These are phyloP conservation scores for Pseudozyma thailandica DNA, from an alignment of 1,284 basidiomycete species.

Conservation along the genomic window DNA sequence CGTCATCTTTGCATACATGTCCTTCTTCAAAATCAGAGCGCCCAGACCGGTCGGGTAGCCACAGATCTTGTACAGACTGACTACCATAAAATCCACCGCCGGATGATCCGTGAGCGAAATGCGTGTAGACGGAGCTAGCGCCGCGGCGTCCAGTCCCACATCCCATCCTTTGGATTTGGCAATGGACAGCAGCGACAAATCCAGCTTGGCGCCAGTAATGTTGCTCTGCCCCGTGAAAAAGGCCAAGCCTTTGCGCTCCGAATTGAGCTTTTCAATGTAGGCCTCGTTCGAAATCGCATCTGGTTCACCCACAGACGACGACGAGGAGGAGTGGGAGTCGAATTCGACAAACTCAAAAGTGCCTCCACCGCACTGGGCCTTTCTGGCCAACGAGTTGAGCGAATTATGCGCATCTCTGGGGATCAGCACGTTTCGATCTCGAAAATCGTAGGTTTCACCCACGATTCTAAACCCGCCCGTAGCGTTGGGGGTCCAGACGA, in stretches of 20 bases:
- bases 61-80: slow-evolving; percentile 35
- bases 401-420: slow-evolving; percentile 40
- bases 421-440: slow-evolving; percentile 5
- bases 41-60: slow-evolving; percentile 32
- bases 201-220: slow-evolving; percentile 29
- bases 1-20: slow-evolving; percentile 4
- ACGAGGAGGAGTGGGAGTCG: too few species aligned
- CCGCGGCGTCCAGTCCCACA: slow-evolving; percentile 29
- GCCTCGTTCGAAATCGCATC: slow-evolving; percentile 6
- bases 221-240: slow-evolving; percentile 43
- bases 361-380: slow-evolving; percentile 2
- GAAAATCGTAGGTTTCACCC: slow-evolving; percentile 26
- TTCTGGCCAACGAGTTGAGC: slow-evolving; percentile 18
- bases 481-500: slow-evolving; percentile 36
- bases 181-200: neutral
- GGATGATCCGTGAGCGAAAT: slow-evolving; percentile 1
- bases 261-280: neutral
- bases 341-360: slow-evolving; percentile 23
- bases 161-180: slow-evolving; percentile 12
- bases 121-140: slow-evolving; percentile 25
- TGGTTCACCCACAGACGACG: neutral
- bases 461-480: slow-evolving; percentile 21
- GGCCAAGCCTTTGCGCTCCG: slow-evolving; percentile 12
- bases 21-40: slow-evolving; percentile 19
- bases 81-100: slow-evolving; percentile 30